Base-by-base conservation (phyloP, 169 alveolate species). In the Eimeria necatrix region DNA sequence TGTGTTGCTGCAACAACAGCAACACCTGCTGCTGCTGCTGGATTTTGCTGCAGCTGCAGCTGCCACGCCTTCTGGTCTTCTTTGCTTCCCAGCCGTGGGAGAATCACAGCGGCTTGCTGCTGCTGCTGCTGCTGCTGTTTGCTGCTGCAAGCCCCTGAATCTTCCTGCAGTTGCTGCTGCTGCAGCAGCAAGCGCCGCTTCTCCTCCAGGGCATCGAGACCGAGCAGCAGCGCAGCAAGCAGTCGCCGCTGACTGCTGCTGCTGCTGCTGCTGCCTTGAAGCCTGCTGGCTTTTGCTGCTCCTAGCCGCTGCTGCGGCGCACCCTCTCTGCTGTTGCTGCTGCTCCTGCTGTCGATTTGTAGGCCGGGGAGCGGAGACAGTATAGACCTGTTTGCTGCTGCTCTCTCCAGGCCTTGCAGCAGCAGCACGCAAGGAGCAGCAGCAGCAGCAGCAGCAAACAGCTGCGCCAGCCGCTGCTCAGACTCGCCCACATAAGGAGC, bases 1-100 rank as follows among this genome's bases (percentile, higher is more conserved):
- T 74, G 85, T 4, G 85, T 74, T 74, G 85, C 41, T 41, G 85
- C 85, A 74, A 74, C 85, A 48, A 74, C 59, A 41, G 85, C 85
- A 32, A 74, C 85, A 32, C 85, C 85, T 41, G 85, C 85, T 48
- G 85, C 85, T 41, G 85, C 85, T 74, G 85, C 85, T 74, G 85
- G 68, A 32, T 68, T 32, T 22, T 68, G 78, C 78, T 68, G 78
- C 48, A 24, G 76, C 76, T 68, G 76, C 73, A 4, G 73, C 22
- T 61, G 73, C 22, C 68, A 61, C 73, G 73, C 73, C 68, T 56
- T 56, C 68, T 56, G 22, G 68, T 56, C 68, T 32, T n/a, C 46
- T 14, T 71, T 71, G 83, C 83, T 71, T 26, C 49, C 49, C 3
- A 71, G 51, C 53, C 83, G 83, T 16, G 83, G 83, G n/a, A 71